These are phyloP conservation scores for Thelephora terrestris DNA, from an alignment of 1,284 basidiomycete genomes.

Conservation along the genomic window DNA sequence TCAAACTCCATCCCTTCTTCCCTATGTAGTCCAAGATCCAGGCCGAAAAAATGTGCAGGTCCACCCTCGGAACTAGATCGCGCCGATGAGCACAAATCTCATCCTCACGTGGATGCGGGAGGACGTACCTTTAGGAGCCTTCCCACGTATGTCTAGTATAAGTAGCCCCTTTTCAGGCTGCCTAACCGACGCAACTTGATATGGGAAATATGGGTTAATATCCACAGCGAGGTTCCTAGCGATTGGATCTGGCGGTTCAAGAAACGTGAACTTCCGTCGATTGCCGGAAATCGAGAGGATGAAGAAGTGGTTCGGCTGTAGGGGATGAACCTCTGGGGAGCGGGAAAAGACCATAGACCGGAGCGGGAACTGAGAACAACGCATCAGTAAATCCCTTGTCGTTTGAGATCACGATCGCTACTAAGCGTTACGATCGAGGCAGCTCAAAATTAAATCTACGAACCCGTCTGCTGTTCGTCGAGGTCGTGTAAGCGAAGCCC, in stretches of 20 bases:
- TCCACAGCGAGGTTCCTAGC: slow-evolving; percentile 1
- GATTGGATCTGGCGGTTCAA: not conserved
- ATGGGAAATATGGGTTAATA: not conserved
- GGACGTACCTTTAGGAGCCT: not conserved
- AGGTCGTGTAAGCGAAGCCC: slow-evolving; percentile 49
- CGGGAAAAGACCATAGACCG: slow-evolving; percentile 53
- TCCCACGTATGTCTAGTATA: not conserved
- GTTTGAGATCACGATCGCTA: not conserved
- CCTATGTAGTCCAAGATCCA: slow-evolving; percentile 33
- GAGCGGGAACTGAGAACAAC: slow-evolving; percentile 26
- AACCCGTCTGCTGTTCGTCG: slow-evolving; percentile 44
- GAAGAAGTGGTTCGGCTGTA: not conserved
- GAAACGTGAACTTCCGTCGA: not conserved
- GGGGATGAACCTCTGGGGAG: slow-evolving; percentile 31
- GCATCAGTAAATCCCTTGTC: too few relatives aligned
- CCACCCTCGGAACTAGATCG: slow-evolving; percentile 24
- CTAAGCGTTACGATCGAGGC: slow-evolving; percentile 1
- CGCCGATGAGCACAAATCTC: not conserved
- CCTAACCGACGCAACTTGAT: not conserved
- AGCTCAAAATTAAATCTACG: slow-evolving; percentile 15
- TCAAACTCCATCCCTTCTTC: slow-evolving; percentile 31
- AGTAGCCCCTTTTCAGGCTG: not conserved
- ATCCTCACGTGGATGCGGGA: not conserved
- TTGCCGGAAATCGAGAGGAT: not conserved
- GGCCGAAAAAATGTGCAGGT: slow-evolving; percentile 31